Evolutionary conservation across 2,329 filamentous ascomycete species (phyloP).

Genomic region (Claviceps pazoutovae): DNA sequence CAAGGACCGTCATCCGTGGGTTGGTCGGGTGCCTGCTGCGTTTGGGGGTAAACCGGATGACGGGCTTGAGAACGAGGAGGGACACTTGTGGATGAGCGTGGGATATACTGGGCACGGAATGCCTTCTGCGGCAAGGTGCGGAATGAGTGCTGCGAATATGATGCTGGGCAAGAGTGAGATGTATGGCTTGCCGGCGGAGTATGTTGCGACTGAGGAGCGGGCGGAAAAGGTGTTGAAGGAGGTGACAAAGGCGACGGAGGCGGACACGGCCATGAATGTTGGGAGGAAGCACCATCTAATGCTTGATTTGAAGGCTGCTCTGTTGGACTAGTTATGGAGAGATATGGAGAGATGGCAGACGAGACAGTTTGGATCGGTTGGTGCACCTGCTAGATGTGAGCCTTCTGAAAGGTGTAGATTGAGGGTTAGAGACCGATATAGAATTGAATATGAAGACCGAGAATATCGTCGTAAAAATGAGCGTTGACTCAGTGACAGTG

Average conservation of each 20-base stretch:
- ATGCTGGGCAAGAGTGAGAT: conserved; percentile 29
- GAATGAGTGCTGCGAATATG: conserved; percentile 47
- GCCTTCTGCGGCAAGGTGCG: conserved; percentile 57
- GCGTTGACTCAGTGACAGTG: too few species aligned
- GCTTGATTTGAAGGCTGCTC: conserved; percentile 1
- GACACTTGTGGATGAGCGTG: conserved; percentile 42
- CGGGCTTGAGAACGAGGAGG: conserved; percentile 11
- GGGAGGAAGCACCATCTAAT: background rate
- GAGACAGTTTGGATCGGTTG: too few species aligned
- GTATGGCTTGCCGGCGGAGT: conserved; percentile 31
- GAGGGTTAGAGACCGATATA: too few species aligned
- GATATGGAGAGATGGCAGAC: too few species aligned
- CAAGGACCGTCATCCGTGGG: conserved; percentile 54
- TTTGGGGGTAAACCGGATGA: conserved; percentile 28
- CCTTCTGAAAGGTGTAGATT: too few species aligned
- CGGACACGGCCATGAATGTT: conserved; percentile 8
- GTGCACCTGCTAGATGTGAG: too few species aligned
- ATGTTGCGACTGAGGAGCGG: conserved; percentile 22
- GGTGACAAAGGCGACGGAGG: conserved; percentile 8
- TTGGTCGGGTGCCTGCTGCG: conserved; percentile 47
- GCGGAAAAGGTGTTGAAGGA: conserved; percentile 5
- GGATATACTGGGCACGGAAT: conserved; percentile 67
- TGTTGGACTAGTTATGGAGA: background rate
- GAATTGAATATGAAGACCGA: too few species aligned
- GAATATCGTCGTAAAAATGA: too few species aligned